Conservation (phyloP, 768 basidiomycete genomes). For the Boletus sp. region DNA sequence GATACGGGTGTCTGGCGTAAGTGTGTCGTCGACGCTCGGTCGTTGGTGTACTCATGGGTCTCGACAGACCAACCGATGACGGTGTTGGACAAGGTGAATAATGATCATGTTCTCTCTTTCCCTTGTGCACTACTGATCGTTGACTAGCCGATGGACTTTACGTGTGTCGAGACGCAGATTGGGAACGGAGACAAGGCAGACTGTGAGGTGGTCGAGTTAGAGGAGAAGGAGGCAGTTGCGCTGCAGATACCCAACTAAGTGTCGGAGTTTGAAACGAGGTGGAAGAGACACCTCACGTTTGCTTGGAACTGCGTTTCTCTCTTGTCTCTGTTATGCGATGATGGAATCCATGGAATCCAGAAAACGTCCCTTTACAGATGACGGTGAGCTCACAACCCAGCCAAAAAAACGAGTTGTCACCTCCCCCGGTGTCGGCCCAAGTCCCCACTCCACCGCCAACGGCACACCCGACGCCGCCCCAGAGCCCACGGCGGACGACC, state of each 20-base stretch:
- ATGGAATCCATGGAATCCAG: conserved; percentile 64
- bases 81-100: conserved; percentile 59
- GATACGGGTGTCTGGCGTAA: conserved; percentile 85
- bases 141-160: conserved; percentile 65
- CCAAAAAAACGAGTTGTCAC: conserved; percentile 58
- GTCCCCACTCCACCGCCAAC: conserved; percentile 44
- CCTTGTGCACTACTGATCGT: conserved; percentile 6
- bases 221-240: neutral
- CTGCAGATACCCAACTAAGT: neutral
- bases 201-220: conserved; percentile 76
- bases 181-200: conserved; percentile 74
- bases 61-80: conserved; percentile 88
- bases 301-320: conserved; percentile 8
- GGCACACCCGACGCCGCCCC: conserved; percentile 28
- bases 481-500: conserved; percentile 51
- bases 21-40: conserved; percentile 32
- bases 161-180: conserved; percentile 93
- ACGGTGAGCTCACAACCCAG: conserved; percentile 40
- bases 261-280: conserved; percentile 30
- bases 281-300: conserved; percentile 9
- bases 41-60: conserved; percentile 2
- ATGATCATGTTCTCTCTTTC: neutral
- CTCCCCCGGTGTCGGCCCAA: conserved; percentile 41
- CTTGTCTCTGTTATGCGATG: conserved; percentile 18
- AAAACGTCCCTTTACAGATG: conserved; percentile 56